These are phyloP conservation scores for Sporothrix variecibatus DNA, from an alignment of 2,329 filamentous ascomycete genomes.

Conservation along the genomic window DNA sequence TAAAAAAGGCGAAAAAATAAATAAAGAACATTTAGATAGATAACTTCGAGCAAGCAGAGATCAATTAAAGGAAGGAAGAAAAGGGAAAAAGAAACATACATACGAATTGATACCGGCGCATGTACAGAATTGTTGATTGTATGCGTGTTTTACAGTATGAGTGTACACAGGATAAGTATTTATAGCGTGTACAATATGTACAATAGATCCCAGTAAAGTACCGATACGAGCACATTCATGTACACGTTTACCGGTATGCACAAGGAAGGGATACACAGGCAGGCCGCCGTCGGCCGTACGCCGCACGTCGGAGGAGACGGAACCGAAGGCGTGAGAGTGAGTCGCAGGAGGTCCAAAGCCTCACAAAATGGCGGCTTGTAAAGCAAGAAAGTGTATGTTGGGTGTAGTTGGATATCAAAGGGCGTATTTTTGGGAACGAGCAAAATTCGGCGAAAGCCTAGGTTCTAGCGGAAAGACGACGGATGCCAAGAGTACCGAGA, in stretches of 20 bases:
- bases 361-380: not conserved
- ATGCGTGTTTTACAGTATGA: not conserved
- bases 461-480: not conserved
- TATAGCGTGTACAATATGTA: not conserved
- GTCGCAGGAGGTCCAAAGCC: not conserved
- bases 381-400: not conserved
- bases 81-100: not conserved
- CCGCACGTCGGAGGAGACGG: not conserved
- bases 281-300: conserved; percentile 7
- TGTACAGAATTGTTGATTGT: not conserved
- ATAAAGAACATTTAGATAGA: not conserved
- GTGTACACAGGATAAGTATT: conserved; percentile 2
- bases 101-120: not conserved
- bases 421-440: conserved; percentile 12
- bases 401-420: not conserved
- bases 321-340: not conserved
- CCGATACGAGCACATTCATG: not conserved
- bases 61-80: not conserved
- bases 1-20: not conserved
- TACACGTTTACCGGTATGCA: not conserved
- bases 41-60: not conserved
- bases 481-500: not conserved
- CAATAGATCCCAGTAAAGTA: not conserved
- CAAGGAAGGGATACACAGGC: not conserved
- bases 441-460: no score